Percentiles rank a stretch among this genome's conserved stretches.
Conservation (phyloP, 106 monocot species). For the Triglochin maritima region DNA sequence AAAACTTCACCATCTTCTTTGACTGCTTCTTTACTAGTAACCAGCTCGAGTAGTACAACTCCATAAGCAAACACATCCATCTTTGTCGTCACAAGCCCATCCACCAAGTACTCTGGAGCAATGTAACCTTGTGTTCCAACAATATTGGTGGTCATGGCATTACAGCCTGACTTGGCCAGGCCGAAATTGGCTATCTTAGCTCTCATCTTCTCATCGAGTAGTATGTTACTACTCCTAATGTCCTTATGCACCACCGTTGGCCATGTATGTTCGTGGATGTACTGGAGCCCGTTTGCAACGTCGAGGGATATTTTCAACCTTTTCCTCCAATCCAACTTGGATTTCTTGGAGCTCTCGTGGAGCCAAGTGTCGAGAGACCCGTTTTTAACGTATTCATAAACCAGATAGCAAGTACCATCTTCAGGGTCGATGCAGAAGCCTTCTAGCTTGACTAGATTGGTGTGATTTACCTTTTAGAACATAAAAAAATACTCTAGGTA, state of each 20-base stretch:
- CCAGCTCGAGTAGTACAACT: constrained; percentile 70
- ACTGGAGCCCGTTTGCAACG: constrained; percentile 76
- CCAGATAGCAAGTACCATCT: constrained; percentile 45
- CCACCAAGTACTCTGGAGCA: constrained; percentile 66
- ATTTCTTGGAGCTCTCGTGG: constrained; percentile 10
- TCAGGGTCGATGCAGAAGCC: constrained; percentile 79
- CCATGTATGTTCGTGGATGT: constrained; percentile 94
- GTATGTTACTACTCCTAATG: constrained; percentile 69
- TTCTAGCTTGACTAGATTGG: constrained; percentile 77
- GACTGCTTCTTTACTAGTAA: constrained; percentile 50
- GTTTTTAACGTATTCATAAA: constrained; percentile 74
- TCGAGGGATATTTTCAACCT: constrained; percentile 63
- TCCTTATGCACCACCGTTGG: constrained; percentile 88
- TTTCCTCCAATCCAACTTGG: constrained; percentile 44
- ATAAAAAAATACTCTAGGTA: too few relatives aligned
- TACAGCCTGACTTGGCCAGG: constrained; percentile 61
- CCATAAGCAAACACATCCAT: constrained; percentile 88
- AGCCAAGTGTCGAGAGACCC: constrained; percentile 68
- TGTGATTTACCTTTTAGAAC: constrained; percentile 76
- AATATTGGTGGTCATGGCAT: constrained; percentile 71
- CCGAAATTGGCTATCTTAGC: constrained; percentile 92
- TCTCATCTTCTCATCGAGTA: constrained; percentile 43
- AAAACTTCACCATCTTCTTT: constrained; percentile 30
- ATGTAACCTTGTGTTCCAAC: constrained; percentile 75
- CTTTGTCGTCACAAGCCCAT: constrained; percentile 62